A percentile compares a stretch with the other conserved stretches of the same genome.
Evolutionary conservation across 1,139 yeast genomes (phyloP).

Genomic region (Williopsis jadinii): DNA sequence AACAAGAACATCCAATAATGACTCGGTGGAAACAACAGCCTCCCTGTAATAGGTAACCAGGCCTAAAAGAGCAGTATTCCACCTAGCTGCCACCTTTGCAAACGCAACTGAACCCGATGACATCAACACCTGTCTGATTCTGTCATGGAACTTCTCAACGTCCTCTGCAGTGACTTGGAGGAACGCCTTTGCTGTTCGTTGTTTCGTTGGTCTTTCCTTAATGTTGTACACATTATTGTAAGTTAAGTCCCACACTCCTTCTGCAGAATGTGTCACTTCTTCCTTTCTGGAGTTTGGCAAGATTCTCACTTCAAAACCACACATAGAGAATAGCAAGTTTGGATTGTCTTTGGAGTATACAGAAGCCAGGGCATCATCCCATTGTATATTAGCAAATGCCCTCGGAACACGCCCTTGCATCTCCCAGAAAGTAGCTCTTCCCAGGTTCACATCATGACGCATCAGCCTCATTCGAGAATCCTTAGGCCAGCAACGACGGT

Average conservation of each 20-base stretch:
- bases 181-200: conserved; percentile 84
- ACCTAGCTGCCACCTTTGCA: conserved; percentile 87
- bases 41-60: conserved; percentile 88
- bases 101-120: conserved; percentile 95
- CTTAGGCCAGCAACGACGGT: conserved; percentile 91
- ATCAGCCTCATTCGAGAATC: conserved; percentile 87
- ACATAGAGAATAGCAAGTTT: conserved; percentile 80
- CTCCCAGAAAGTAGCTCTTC: conserved; percentile 92
- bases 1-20: conserved; percentile 73
- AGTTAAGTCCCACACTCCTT: conserved; percentile 88
- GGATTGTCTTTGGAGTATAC: conserved; percentile 91
- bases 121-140: conserved; percentile 88
- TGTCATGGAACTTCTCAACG: conserved; percentile 71
- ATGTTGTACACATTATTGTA: conserved; percentile 34
- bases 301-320: conserved; percentile 91
- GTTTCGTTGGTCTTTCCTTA: conserved; percentile 42
- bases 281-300: conserved; percentile 65
- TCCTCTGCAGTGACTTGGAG: conserved; percentile 79
- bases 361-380: conserved; percentile 81
- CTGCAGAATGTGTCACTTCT: conserved; percentile 44
- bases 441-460: conserved; percentile 88
- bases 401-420: conserved; percentile 71
- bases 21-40: conserved; percentile 81
- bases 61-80: conserved; percentile 91
- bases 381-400: conserved; percentile 63